Evolutionary conservation across 257 asterid genomes (phyloP).

Genomic region (Henckelia pumila): DNA sequence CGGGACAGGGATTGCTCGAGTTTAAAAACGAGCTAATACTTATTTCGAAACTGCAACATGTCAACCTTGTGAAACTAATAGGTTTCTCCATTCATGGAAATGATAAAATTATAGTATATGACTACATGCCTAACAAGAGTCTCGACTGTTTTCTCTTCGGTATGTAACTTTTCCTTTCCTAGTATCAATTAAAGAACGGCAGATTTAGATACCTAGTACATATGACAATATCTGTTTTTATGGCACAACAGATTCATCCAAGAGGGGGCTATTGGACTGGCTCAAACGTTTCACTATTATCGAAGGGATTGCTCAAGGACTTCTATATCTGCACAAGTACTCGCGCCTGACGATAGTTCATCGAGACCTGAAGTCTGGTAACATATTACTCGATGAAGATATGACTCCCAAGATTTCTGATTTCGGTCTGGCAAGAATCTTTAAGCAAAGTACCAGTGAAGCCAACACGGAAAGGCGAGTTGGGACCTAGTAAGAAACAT

Average conservation of each 20-base stretch:
- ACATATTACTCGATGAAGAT: slow-evolving; percentile 53
- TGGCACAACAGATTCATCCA: slow-evolving; percentile 25
- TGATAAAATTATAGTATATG: slow-evolving; percentile 59
- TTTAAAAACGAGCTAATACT: slow-evolving; percentile 59
- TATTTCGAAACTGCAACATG: slow-evolving; percentile 61
- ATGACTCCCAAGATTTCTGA: slow-evolving; percentile 69
- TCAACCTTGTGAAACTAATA: slow-evolving; percentile 53
- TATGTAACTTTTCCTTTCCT: slow-evolving; percentile 22
- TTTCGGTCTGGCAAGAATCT: slow-evolving; percentile 64
- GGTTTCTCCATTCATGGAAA: slow-evolving; percentile 56
- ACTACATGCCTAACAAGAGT: too few relatives aligned
- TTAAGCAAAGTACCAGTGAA: slow-evolving; percentile 38
- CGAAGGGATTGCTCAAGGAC: slow-evolving; percentile 55
- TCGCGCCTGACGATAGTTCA: slow-evolving; percentile 57
- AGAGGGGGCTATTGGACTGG: slow-evolving; percentile 36
- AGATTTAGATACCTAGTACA: background rate
- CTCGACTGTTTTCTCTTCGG: slow-evolving; percentile 57
- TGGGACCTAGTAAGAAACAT: slow-evolving; percentile 53
- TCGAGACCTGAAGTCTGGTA: slow-evolving; percentile 57
- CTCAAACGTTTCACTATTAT: slow-evolving; percentile 34
- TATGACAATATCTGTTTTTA: background rate
- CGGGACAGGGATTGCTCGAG: slow-evolving; percentile 62
- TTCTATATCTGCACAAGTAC: slow-evolving; percentile 63
- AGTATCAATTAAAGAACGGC: background rate
- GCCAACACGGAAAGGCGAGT: slow-evolving; percentile 51